These are phyloP conservation scores for Trichoderma sp. DNA, from an alignment of 2,329 filamentous ascomycete genomes.

Conservation along the genomic window DNA sequence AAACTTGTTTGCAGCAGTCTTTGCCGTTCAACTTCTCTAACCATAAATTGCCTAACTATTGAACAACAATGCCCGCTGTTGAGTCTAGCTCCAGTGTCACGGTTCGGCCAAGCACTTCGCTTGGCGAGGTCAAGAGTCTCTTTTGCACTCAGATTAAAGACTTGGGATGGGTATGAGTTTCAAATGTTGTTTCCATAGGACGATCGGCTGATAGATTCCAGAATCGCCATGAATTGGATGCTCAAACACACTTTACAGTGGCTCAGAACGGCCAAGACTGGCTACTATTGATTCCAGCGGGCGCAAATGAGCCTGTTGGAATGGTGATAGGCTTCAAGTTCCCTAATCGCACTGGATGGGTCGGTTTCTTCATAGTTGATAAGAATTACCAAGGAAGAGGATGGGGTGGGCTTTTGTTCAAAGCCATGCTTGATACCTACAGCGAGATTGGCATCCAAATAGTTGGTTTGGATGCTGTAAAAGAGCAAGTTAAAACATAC, in stretches of 20 bases:
- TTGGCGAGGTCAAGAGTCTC: neutral
- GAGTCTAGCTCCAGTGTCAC: neutral
- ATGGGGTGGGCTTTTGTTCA: neutral
- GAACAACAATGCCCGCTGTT: neutral
- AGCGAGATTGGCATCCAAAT: neutral
- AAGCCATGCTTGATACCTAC: neutral
- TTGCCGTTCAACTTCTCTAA: neutral
- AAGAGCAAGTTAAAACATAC: constrained; percentile 2
- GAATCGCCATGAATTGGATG: constrained; percentile 14
- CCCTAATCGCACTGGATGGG: neutral
- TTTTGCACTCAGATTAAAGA: constrained; percentile 1
- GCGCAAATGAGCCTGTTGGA: neutral
- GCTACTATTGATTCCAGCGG: neutral
- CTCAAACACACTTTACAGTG: constrained; percentile 6
- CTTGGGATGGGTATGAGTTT: neutral
- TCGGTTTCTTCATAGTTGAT: constrained; percentile 9
- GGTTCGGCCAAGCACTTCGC: neutral
- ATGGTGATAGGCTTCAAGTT: constrained; percentile 6
- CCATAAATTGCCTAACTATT: neutral
- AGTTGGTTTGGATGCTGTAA: neutral
- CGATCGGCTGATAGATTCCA: neutral
- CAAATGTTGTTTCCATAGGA: neutral
- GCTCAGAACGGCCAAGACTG: constrained; percentile 1
- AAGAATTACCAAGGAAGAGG: neutral
- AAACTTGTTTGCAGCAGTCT: neutral